These are phyloP conservation scores for Triticum aestivum DNA, from an alignment of 176 grass and related monocot genomes.

Conservation along the genomic window IWGSC_CS_RefSeq_v2.1 NC_057806.1:623606225-623606724, in stretches of 20 bases:
- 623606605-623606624: slow-evolving; percentile 92
- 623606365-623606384: slow-evolving; percentile 18
- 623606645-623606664: background rate
- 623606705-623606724: background rate
- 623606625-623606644: background rate
- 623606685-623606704: background rate
- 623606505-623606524: background rate
- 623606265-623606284: slow-evolving; percentile 21
- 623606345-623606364: slow-evolving; percentile 80
- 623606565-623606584: slow-evolving; percentile 93
- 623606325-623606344: slow-evolving; percentile 88
- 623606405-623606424: slow-evolving; percentile 32
- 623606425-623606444: slow-evolving; percentile 46
- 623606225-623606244: background rate
- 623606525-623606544: background rate
- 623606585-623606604: slow-evolving; percentile 92
- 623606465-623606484: slow-evolving; percentile 46
- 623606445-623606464: slow-evolving; percentile 86
- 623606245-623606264: background rate
- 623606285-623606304: slow-evolving; percentile 73
- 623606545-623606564: slow-evolving; percentile 87
- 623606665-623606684: background rate
- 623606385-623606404: background rate
- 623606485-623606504: background rate
- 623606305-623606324: slow-evolving; percentile 98